A percentile compares a stretch with the other conserved stretches of the same genome.
These are phyloP conservation scores for Phlyctochytrium arcticum DNA, from an alignment of 192 early-diverging fungal species.

Conservation along the genomic window DNA sequence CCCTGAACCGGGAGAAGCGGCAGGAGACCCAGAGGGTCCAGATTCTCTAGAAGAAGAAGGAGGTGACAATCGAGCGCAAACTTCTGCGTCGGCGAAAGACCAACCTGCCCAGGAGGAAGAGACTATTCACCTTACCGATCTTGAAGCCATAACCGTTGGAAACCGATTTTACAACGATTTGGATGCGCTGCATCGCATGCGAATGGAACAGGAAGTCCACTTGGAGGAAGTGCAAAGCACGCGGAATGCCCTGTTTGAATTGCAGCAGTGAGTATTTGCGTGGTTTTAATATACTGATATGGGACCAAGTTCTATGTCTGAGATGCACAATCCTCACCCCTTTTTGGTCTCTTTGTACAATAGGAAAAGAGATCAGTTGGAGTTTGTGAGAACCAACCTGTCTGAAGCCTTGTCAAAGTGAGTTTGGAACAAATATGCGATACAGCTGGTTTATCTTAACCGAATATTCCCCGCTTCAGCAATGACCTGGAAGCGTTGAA, in stretches of 20 bases:
- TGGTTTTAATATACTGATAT: background rate
- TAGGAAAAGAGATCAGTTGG: slow-evolving; percentile 3
- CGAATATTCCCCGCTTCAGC: too few species aligned
- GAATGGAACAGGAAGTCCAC: background rate
- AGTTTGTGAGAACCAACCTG: background rate
- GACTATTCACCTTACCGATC: background rate
- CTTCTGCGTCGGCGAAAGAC: too few species aligned
- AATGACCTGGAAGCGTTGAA: too few species aligned
- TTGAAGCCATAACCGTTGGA: background rate
- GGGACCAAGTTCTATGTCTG: background rate
- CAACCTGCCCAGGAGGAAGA: background rate
- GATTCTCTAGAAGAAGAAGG: too few species aligned
- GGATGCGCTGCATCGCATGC: background rate
- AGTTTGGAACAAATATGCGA: too few species aligned
- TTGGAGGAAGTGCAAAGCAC: background rate
- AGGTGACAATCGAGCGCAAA: too few species aligned
- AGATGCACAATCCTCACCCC: too few species aligned
- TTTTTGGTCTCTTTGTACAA: too few species aligned
- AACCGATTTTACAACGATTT: too few species aligned
- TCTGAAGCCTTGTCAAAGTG: background rate
- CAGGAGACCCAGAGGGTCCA: too few species aligned
- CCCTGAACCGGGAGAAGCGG: too few species aligned
- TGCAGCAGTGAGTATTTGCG: slow-evolving; percentile 3
- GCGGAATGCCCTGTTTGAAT: background rate
- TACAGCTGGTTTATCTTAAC: background rate